Percentiles rank a stretch among this genome's conserved stretches.
Conservation (phyloP, 768 basidiomycete genomes). For the Phlebiopsis flavidoalba region DNA sequence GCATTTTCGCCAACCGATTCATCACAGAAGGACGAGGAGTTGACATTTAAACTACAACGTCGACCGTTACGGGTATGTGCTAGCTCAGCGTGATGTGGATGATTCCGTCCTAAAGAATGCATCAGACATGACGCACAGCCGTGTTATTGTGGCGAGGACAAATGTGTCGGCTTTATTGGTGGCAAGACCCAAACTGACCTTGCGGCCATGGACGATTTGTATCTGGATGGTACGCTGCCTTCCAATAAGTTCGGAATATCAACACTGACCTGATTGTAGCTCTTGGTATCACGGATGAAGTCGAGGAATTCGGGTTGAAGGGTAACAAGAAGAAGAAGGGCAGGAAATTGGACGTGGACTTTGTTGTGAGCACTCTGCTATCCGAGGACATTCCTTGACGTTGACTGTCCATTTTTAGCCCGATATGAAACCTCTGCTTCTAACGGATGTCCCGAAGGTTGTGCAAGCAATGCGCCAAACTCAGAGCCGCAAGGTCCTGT, state of each 20-base stretch:
- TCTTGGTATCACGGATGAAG: constrained; percentile 90
- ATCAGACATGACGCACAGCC: constrained; percentile 86
- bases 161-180: constrained; percentile 94
- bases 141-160: constrained; percentile 93
- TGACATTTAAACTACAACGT: constrained; percentile 99
- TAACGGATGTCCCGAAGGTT: constrained; percentile 86
- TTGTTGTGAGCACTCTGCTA: constrained; percentile 48
- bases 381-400: not conserved
- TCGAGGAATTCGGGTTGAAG: constrained; percentile 76
- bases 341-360: constrained; percentile 94
- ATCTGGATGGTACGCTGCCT: constrained; percentile 70
- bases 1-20: constrained; percentile 87
- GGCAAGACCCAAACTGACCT: constrained; percentile 98
- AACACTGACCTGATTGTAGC: constrained; percentile 39
- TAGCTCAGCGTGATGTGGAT: not conserved
- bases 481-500: constrained; percentile 72
- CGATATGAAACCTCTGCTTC: constrained; percentile 63
- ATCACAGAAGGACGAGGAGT: constrained; percentile 78
- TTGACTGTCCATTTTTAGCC: constrained; percentile 43
- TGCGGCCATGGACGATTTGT: constrained; percentile 90
- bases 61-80: constrained; percentile 90
- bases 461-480: constrained; percentile 90
- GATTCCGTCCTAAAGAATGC: not conserved
- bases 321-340: constrained; percentile 86
- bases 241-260: not conserved